Base-by-base conservation (phyloP, 2,329 filamentous ascomycete genomes). In the Arachnopeziza araneosa region DNA sequence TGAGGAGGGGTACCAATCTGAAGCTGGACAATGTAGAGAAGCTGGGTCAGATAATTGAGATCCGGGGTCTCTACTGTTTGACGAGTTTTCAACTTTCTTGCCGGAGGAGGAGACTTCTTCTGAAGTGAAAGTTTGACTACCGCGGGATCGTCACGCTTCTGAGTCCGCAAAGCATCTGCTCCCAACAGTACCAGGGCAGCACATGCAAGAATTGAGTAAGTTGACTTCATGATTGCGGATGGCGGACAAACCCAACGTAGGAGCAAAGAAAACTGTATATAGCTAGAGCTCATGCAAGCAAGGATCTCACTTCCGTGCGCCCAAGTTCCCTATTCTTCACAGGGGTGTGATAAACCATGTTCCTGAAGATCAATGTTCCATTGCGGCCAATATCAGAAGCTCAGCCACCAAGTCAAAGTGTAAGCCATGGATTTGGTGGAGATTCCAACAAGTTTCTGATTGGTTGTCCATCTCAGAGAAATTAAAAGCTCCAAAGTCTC, bases 1-100 rank as follows among this genome's bases (percentile, higher is more conserved):
- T 86, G 83, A 0, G 76, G 74, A 1, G 83, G 83, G 0, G 82
- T 83, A 58, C 83, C 83, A 54, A 86, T 70, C 21, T 74, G 71
- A 55, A 86, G 76, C 50, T 81, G 74, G 53, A 79, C 77, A 67
- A 79, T 84, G 73, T 85, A 85, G 36, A 44, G 36, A 19, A 44
- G 36, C 17, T 44, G 12, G 17, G 36, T 44, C 36, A 44, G 12
- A 44, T 44, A 44, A 12, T 44, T 44, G 36, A 44, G 36, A 44
- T 44, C 36, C 4, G 36, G 36, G 17, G 36, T 44, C 12, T 44
- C 36, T 4, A 44, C 36, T 44, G 6, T 12, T 12, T 44, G 36
- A 4, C 36, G 10, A 19, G 6, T 44, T 44, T 44, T 44, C 17
- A 44, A 17, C 12, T 44, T 44, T 19, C 6, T 7, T 2, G 36